phyloP scores from a whole-genome alignment of 208 protist species.

The Acanthamoeba castellanii region DNA sequence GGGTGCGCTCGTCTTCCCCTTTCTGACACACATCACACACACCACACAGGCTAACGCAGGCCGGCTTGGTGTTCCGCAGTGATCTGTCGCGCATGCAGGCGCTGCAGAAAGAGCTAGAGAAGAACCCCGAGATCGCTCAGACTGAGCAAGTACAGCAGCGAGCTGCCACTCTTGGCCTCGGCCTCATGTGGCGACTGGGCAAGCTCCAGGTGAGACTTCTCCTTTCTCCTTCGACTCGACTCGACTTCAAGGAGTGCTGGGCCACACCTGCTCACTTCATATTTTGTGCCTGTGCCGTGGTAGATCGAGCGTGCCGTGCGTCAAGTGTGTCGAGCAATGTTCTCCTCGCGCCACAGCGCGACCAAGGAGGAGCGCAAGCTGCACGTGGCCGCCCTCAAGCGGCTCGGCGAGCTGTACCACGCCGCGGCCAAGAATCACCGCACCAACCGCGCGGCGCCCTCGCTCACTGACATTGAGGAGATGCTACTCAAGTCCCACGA shows the following conservation, averaged over 20 bases:
- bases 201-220: conserved; percentile 5
- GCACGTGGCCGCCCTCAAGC: conserved; percentile 3
- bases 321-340: not conserved
- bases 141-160: conserved; percentile 4
- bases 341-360: not conserved
- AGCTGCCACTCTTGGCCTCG: conserved; percentile 31
- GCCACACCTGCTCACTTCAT: not conserved
- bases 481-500: conserved; percentile 29
- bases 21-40: not conserved
- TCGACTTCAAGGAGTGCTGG: not conserved
- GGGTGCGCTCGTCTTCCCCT: not conserved
- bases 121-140: conserved; percentile 3
- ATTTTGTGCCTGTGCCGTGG: not conserved
- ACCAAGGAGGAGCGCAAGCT: conserved; percentile 8
- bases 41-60: no score
- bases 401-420: conserved; percentile 36
- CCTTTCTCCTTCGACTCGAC: not conserved
- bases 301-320: conserved; percentile 17
- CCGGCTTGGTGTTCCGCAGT: not conserved
- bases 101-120: conserved; percentile 40
- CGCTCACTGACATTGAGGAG: conserved; percentile 39
- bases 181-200: conserved; percentile 43
- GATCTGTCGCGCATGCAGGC: conserved; percentile 43
- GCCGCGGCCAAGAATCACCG: conserved; percentile 42
- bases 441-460: not conserved